A percentile compares a stretch with the other conserved stretches of the same genome.
Conservation (phyloP, 2,329 filamentous ascomycete species). For the Clonostachys byssicola region DNA sequence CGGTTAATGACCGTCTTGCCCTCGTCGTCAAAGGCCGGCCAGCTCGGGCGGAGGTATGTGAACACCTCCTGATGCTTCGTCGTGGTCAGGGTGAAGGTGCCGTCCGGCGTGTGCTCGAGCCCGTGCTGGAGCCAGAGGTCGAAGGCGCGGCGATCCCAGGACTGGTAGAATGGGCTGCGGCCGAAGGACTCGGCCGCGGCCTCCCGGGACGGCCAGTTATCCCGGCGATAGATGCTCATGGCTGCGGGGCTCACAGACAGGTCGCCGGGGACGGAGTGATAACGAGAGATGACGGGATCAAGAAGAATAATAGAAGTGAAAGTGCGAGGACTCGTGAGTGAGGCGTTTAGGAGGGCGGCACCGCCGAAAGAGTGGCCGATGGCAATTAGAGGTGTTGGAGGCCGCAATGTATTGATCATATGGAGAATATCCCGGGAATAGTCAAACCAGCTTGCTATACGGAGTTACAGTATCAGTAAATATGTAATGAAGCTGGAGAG, state of each 20-base stretch:
- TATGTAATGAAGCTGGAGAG: neutral
- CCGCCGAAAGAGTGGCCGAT: constrained; percentile 89
- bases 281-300: constrained; percentile 72
- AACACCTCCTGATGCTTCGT: constrained; percentile 79
- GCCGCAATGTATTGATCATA: constrained; percentile 79
- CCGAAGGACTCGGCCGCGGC: constrained; percentile 65
- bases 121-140: constrained; percentile 60
- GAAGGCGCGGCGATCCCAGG: constrained; percentile 79
- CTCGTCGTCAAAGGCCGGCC: constrained; percentile 30
- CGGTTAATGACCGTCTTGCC: constrained; percentile 32
- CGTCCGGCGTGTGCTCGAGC: constrained; percentile 53
- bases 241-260: constrained; percentile 37
- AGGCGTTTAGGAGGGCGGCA: constrained; percentile 65
- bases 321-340: constrained; percentile 76
- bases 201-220: constrained; percentile 74
- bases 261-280: constrained; percentile 29
- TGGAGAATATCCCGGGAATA: constrained; percentile 79
- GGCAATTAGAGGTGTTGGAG: constrained; percentile 76
- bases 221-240: constrained; percentile 68
- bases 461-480: constrained; percentile 1
- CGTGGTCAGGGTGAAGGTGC: constrained; percentile 67
- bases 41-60: constrained; percentile 65
- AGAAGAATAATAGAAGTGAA: constrained; percentile 71
- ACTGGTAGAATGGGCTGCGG: constrained; percentile 65
- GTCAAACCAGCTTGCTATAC: constrained; percentile 76